These are phyloP conservation scores for Neofusicoccum cordaticola DNA, from an alignment of 2,329 filamentous ascomycete species.

Conservation along the genomic window DNA sequence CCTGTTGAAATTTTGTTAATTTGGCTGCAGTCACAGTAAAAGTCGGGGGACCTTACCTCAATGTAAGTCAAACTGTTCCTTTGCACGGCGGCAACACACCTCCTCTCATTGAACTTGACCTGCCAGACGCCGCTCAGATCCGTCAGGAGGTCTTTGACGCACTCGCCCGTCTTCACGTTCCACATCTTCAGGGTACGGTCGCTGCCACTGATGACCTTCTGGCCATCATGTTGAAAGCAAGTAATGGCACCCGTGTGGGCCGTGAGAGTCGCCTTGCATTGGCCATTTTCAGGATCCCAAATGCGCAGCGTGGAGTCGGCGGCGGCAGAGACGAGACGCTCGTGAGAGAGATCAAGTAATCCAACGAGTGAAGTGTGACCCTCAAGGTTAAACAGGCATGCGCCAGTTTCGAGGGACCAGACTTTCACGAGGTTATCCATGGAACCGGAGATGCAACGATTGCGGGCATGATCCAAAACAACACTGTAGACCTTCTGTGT, in stretches of 20 bases:
- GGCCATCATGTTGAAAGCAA: conserved; percentile 95
- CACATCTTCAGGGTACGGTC: conserved; percentile 98
- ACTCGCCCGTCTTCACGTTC: conserved; percentile 90
- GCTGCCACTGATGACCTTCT: conserved; percentile 94
- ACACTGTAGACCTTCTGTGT: conserved; percentile 95
- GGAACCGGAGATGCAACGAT: conserved; percentile 93
- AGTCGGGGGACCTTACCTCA: conserved; percentile 62
- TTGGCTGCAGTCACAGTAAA: background rate
- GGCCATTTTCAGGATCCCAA: conserved; percentile 91
- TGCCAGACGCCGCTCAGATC: conserved; percentile 98
- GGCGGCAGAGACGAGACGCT: conserved; percentile 88
- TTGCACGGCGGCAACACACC: conserved; percentile 95
- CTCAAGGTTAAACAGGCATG: conserved; percentile 83
- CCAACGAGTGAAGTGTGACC: conserved; percentile 91
- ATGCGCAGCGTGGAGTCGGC: conserved; percentile 94
- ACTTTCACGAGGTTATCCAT: conserved; percentile 99
- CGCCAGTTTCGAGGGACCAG: conserved; percentile 86
- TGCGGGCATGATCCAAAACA: conserved; percentile 85
- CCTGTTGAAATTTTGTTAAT: conserved; percentile 55
- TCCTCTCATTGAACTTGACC: conserved; percentile 92
- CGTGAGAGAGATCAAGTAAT: conserved; percentile 81
- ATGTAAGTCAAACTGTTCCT: conserved; percentile 90
- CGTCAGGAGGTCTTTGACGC: conserved; percentile 86
- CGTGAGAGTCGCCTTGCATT: conserved; percentile 84
- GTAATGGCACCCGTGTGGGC: conserved; percentile 97